Evolutionary conservation across 352 stramenopile species (phyloP).

Genomic region (Pilasporangium apinafurcum): DNA sequence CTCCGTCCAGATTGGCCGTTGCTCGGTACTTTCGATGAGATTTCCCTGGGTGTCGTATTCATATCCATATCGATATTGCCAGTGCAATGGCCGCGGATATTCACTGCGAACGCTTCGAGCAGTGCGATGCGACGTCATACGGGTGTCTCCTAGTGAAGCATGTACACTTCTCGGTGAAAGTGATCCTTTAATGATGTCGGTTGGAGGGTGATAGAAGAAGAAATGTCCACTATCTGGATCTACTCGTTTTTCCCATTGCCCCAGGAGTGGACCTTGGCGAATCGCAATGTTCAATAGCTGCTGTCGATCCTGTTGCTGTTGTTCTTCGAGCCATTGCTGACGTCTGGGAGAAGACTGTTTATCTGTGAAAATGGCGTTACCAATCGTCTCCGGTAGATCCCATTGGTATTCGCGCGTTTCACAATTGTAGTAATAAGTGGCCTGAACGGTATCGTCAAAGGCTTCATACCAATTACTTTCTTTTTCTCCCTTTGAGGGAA

Average conservation of each 20-base stretch:
- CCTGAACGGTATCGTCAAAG: slow-evolving; percentile 60
- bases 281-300: slow-evolving; percentile 21
- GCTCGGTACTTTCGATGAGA: slow-evolving; percentile 19
- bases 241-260: slow-evolving; percentile 58
- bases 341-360: slow-evolving; percentile 32
- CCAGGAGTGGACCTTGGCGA: slow-evolving; percentile 19
- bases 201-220: slow-evolving; percentile 65
- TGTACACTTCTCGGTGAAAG: slow-evolving; percentile 58
- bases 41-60: slow-evolving; percentile 34
- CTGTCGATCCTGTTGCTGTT: slow-evolving; percentile 23
- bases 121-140: slow-evolving; percentile 11
- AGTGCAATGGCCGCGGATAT: slow-evolving; percentile 37
- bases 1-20: slow-evolving; percentile 60
- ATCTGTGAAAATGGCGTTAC: slow-evolving; percentile 28
- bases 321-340: slow-evolving; percentile 39
- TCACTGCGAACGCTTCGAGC: slow-evolving; percentile 15
- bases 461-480: slow-evolving; percentile 62
- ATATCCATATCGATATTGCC: slow-evolving; percentile 76
- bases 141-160: slow-evolving; percentile 12
- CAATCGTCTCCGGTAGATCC: slow-evolving; percentile 35
- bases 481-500: not conserved
- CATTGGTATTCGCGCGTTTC: slow-evolving; percentile 72
- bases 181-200: slow-evolving; percentile 33
- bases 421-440: slow-evolving; percentile 73
- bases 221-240: slow-evolving; percentile 53